These are phyloP conservation scores for Suillus tomentosus DNA, from an alignment of 768 basidiomycete genomes.

Conservation along the genomic window DNA sequence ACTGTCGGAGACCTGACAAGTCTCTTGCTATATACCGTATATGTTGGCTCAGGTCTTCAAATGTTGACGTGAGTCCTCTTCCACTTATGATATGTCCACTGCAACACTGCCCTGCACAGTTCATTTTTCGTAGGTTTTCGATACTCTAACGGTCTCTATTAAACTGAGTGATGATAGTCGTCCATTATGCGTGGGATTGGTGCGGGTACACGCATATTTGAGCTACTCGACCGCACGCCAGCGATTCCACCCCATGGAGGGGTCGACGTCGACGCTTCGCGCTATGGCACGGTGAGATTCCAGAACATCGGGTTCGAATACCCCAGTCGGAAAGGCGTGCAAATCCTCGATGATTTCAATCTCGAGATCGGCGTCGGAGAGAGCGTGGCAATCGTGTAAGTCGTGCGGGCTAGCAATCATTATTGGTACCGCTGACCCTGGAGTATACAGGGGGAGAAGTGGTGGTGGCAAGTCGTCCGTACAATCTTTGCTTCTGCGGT, in stretches of 20 bases:
- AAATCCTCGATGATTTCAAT: conserved; percentile 81
- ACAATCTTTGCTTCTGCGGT: conserved; percentile 82
- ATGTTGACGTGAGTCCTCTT: conserved; percentile 65
- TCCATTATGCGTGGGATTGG: conserved; percentile 98
- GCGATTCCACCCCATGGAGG: conserved; percentile 71
- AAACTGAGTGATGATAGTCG: conserved; percentile 45
- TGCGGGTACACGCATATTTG: conserved; percentile 92
- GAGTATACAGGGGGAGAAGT: conserved; percentile 70
- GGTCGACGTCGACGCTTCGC: conserved; percentile 49
- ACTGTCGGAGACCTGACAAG: conserved; percentile 92
- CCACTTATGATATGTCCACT: conserved; percentile 13
- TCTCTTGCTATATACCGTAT: conserved; percentile 87
- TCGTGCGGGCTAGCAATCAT: conserved; percentile 19
- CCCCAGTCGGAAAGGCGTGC: conserved; percentile 79
- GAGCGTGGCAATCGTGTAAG: conserved; percentile 91
- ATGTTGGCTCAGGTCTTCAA: conserved; percentile 78
- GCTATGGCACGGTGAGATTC: conserved; percentile 75
- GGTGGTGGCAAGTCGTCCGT: conserved; percentile 95
- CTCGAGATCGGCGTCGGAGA: conserved; percentile 82
- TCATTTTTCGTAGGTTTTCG: conserved; percentile 40
- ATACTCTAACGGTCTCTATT: neutral
- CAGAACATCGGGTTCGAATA: conserved; percentile 88
- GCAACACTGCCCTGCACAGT: conserved; percentile 21
- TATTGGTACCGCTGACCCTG: conserved; percentile 7
- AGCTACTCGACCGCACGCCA: conserved; percentile 81